Base-by-base conservation (phyloP, 768 basidiomycete genomes). In the Psilocybe cyanescens region DNA sequence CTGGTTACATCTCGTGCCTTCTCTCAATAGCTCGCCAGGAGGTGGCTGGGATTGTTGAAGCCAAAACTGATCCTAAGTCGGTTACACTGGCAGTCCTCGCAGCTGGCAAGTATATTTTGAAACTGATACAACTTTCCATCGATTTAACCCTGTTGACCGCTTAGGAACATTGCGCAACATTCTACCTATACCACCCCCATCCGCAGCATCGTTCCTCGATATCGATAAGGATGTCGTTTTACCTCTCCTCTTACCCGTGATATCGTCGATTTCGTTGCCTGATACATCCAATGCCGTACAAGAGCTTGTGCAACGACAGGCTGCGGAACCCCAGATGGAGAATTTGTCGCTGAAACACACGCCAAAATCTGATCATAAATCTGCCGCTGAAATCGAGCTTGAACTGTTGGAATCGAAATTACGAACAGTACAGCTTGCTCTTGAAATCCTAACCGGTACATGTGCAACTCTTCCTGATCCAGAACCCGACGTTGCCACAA, bases 391-490 rank as follows among this genome's bases (percentile, higher is more conserved):
- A 69, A 58, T 86, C 9, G 87, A 90, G 67, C 81, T 97, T 2
- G 91, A 92, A 62, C 77, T 77, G 30, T 77, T 95, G 12, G 95
- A 98, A 74, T 77, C 79, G 14, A 83, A 77, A 57, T 73, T 97
- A 55, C 82, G 88, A 66, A 91, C 90, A 1, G 81, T 93, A 9
- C 90, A 91, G 64, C 81, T 95, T 33, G 86, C 90, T n/a, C 79
- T 97, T 29, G 95, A 98, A 75, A 86, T 97, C 52, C 73, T 97
- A 63, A 96, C 94, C 0, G 90, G 90, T 31, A 79, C 84, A n/a
- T 97, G 93, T 71, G 95, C 95, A 17, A 92, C 88, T 5, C 76
- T 97, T 44, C 93, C 93, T 4, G 93, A 94, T 67, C 86, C 90
- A 16, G 86, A 88, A 57, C 76, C 80, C 47, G 74, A 71, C 30